Percentiles rank a stretch among this genome's conserved stretches.
These are phyloP conservation scores for Colletotrichum agaves DNA, from an alignment of 2,329 filamentous ascomycete genomes.

Conservation along the genomic window DNA sequence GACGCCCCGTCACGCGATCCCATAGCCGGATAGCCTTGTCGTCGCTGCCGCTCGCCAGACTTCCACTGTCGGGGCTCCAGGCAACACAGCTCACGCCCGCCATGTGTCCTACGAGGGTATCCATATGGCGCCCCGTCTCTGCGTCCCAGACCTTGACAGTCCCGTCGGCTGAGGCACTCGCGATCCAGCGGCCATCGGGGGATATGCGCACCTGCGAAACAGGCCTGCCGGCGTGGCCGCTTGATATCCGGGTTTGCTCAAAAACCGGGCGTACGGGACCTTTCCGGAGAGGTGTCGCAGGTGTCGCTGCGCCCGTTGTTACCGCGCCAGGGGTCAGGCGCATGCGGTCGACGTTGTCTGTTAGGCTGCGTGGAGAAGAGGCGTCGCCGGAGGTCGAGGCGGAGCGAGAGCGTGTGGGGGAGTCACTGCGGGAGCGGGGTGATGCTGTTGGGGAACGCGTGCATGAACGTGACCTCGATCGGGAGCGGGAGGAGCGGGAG, in stretches of 20 bases:
- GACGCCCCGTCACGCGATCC: slow-evolving; percentile 75
- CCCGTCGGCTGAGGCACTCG: slow-evolving; percentile 88
- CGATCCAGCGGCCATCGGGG: slow-evolving; percentile 89
- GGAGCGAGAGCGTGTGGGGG: slow-evolving; percentile 48
- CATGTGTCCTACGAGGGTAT: slow-evolving; percentile 92
- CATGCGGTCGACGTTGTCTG: slow-evolving; percentile 34
- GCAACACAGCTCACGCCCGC: slow-evolving; percentile 91
- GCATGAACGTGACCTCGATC: slow-evolving; percentile 41
- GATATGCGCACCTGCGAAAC: slow-evolving; percentile 91
- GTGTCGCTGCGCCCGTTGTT: slow-evolving; percentile 41
- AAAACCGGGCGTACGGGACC: slow-evolving; percentile 30
- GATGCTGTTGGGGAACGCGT: slow-evolving; percentile 33
- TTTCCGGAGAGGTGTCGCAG: slow-evolving; percentile 27
- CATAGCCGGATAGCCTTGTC: slow-evolving; percentile 96
- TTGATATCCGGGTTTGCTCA: slow-evolving; percentile 65
- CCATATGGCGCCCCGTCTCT: slow-evolving; percentile 78
- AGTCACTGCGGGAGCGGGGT: slow-evolving; percentile 44
- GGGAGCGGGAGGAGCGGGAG: slow-evolving; percentile 39
- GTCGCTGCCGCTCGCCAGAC: slow-evolving; percentile 90
- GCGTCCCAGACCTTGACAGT: slow-evolving; percentile 94
- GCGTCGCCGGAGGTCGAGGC: slow-evolving; percentile 43
- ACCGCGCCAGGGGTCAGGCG: slow-evolving; percentile 41
- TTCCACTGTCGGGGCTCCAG: slow-evolving; percentile 92
- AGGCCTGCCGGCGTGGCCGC: slow-evolving; percentile 77
- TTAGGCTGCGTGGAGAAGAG: slow-evolving; percentile 38